Percentiles rank a stretch among this genome's conserved stretches.
Evolutionary conservation across 768 basidiomycete species (phyloP).

Genomic region (Postia placenta): DNA sequence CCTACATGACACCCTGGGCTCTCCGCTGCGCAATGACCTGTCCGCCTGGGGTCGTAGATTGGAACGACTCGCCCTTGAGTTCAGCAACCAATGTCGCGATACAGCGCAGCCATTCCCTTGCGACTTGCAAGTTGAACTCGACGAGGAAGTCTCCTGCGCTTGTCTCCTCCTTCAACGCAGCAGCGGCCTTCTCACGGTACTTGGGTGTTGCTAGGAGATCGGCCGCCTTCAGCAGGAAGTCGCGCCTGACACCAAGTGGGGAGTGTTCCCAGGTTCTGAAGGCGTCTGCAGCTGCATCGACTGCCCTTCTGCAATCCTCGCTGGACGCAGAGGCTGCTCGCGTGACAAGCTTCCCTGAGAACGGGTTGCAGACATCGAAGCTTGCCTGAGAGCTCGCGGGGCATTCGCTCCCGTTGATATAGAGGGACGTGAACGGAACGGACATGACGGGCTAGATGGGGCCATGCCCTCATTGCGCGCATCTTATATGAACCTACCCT

Average conservation of each 20-base stretch:
- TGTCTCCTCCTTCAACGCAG: conserved; percentile 33
- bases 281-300: conserved; percentile 39
- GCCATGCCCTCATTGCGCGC: too few relatives aligned
- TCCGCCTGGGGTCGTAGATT: conserved; percentile 38
- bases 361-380: conserved; percentile 42
- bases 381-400: conserved; percentile 30
- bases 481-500: too few relatives aligned
- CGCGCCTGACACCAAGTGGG: conserved; percentile 30
- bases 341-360: conserved; percentile 37
- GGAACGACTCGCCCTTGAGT: conserved; percentile 38
- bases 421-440: conserved; percentile 25
- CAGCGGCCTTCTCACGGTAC: conserved; percentile 30
- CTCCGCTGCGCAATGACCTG: conserved; percentile 39
- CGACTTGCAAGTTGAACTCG: conserved; percentile 20
- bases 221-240: conserved; percentile 43
- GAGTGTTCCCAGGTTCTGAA: conserved; percentile 43
- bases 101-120: conserved; percentile 23
- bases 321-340: conserved; percentile 37
- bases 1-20: conserved; percentile 49
- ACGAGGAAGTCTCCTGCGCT: conserved; percentile 23
- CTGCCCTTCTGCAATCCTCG: conserved; percentile 27
- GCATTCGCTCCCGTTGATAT: conserved; percentile 34
- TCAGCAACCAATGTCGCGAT: conserved; percentile 30
- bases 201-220: conserved; percentile 37
- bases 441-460: not conserved